These are phyloP conservation scores for Cnidoscolus chayamansa DNA, from an alignment of 441 rosid genomes.

Conservation along the genomic window DNA sequence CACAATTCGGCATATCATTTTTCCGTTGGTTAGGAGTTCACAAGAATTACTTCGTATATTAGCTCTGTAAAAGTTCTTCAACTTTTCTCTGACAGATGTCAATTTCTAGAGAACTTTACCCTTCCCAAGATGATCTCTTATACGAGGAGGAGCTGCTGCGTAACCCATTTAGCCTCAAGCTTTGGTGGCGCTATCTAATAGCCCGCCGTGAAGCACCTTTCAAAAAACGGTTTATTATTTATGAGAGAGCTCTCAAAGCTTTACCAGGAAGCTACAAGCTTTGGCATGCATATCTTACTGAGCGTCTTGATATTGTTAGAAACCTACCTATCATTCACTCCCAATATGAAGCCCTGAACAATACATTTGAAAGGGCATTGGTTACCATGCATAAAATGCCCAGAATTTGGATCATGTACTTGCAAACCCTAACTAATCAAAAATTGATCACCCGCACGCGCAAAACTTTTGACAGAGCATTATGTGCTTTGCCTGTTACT, in stretches of 20 bases:
- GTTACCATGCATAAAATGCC: slow-evolving; percentile 98
- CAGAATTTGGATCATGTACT: slow-evolving; percentile 89
- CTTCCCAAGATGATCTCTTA: slow-evolving; percentile 72
- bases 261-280: slow-evolving; percentile 89
- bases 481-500: slow-evolving; percentile 85
- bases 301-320: slow-evolving; percentile 71
- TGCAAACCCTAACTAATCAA: slow-evolving; percentile 59
- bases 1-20: neutral
- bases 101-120: slow-evolving; percentile 68
- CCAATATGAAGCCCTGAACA: slow-evolving; percentile 66
- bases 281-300: slow-evolving; percentile 80
- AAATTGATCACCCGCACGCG: slow-evolving; percentile 56
- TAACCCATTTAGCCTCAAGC: slow-evolving; percentile 73
- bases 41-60: neutral
- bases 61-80: neutral
- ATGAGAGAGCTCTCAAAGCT: slow-evolving; percentile 82
- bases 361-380: slow-evolving; percentile 80
- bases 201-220: slow-evolving; percentile 68
- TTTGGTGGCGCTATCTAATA: slow-evolving; percentile 90
- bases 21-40: too few species aligned
- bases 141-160: slow-evolving; percentile 84
- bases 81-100: slow-evolving; percentile 37
- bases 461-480: slow-evolving; percentile 71
- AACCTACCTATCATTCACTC: slow-evolving; percentile 65
- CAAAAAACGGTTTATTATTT: slow-evolving; percentile 64